Evolutionary conservation across 2,329 filamentous ascomycete species (phyloP).

Genomic region (Hypocreales sp.): DNA sequence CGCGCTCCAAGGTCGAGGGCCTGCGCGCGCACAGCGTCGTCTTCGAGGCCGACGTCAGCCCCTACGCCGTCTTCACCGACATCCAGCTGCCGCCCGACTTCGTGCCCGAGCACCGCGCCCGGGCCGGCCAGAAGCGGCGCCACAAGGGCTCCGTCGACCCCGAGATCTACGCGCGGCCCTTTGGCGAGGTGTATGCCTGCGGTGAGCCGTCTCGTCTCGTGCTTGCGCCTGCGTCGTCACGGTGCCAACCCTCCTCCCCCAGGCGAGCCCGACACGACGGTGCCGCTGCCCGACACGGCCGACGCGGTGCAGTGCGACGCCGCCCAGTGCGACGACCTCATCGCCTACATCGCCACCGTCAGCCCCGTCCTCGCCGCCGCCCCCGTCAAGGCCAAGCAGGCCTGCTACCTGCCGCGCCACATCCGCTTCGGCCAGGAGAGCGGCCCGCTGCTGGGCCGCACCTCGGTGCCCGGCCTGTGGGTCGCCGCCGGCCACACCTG

Average conservation of each 20-base stretch:
- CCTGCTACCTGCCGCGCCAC: slow-evolving; percentile 83
- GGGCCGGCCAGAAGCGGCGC: slow-evolving; percentile 31
- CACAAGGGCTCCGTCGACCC: slow-evolving; percentile 57
- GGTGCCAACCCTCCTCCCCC: neutral
- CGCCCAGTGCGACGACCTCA: slow-evolving; percentile 67
- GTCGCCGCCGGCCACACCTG: slow-evolving; percentile 87
- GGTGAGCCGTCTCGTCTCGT: slow-evolving; percentile 35
- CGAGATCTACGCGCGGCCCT: slow-evolving; percentile 85
- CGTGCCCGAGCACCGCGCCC: slow-evolving; percentile 31
- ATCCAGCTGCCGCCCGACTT: slow-evolving; percentile 59
- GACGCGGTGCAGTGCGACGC: slow-evolving; percentile 65
- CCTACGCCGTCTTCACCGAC: slow-evolving; percentile 74
- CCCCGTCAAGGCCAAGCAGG: slow-evolving; percentile 60
- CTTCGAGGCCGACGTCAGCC: slow-evolving; percentile 47
- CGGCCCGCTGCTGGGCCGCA: slow-evolving; percentile 64
- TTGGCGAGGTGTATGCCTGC: slow-evolving; percentile 84
- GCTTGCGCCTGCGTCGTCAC: neutral
- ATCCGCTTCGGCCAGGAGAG: slow-evolving; percentile 40
- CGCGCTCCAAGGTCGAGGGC: slow-evolving; percentile 39
- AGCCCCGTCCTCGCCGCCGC: slow-evolving; percentile 51
- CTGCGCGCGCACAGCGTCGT: slow-evolving; percentile 51
- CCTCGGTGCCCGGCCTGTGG: slow-evolving; percentile 57
- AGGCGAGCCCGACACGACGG: slow-evolving; percentile 61
- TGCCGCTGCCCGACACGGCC: slow-evolving; percentile 61
- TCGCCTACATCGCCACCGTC: slow-evolving; percentile 58